Base-by-base conservation (phyloP, 1,284 basidiomycete species). In the Puccinia polysora region DNA sequence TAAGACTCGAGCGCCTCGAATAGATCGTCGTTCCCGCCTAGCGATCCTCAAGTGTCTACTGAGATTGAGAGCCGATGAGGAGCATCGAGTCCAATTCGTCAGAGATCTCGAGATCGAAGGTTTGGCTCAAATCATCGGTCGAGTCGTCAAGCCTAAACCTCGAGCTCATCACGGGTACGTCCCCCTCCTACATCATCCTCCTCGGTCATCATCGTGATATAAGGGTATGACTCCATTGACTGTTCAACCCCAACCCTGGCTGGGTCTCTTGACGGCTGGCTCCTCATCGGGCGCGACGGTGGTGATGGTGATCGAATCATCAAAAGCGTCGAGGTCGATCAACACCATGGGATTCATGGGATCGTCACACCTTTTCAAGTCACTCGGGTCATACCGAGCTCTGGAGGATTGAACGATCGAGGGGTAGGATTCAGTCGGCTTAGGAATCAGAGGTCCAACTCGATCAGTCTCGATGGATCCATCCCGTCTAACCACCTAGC, bases 41-140 rank as follows among this genome's bases (percentile, higher is more conserved):
- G 82, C 86, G 2, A 85, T 89, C 1, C 82, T 98, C 8, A 91
- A 95, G 78, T 96, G 94, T 83, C 79, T 96, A 73, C 86, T 94
- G 82, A 87, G 92, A 12, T 82, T 98, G 25, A 85, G 96, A 60
- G 92, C 91, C 0, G 94, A 97, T 78, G 86, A 90, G 2, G 89
- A 93, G 77, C 96, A 99, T 79, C 85, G 88, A 15, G 80, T 98
- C 47, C 96, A 89, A 79, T 88, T 90, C 74, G 78, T 81, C 20
- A 77, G 78, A 30, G 80, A 84, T 55, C 73, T 81, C 34, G 81
- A 81, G 67, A 80, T 84, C 38, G 81, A 83, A 38, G 77, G 78
- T 77, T 78, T 76, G 7, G 82, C 83, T 1, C 76, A 77, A 34
- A 78, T 79, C 0, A 77, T 84, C 5, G 78, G 77, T 60, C 77